Evolutionary conservation across 78 protist genomes (phyloP).

Genomic region (Acrasis kona): DNA sequence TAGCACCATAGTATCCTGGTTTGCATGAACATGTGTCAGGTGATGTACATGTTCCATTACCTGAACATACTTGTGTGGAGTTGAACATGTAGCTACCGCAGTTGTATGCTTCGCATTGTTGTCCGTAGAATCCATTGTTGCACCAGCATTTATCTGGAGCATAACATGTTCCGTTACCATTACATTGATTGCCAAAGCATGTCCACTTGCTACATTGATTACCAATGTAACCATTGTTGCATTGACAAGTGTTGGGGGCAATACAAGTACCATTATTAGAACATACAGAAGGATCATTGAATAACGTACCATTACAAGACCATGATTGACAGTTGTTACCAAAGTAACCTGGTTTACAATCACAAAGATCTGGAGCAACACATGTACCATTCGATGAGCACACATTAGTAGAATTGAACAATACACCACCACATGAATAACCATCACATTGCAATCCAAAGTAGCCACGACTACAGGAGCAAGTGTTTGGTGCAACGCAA

Average conservation of each 20-base stretch:
- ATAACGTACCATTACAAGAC: not conserved
- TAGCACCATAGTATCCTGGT: not conserved
- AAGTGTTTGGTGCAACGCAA: not conserved
- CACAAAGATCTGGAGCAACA: not conserved
- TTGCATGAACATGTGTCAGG: not conserved
- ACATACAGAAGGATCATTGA: not conserved
- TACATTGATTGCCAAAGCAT: not conserved
- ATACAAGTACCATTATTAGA: not conserved
- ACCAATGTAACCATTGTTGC: not conserved
- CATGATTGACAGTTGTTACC: not conserved
- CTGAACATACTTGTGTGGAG: not conserved
- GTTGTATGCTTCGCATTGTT: not conserved
- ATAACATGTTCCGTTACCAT: not conserved
- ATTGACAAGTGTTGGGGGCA: not conserved
- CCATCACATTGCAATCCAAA: not conserved
- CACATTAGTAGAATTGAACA: not conserved
- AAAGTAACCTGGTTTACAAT: not conserved
- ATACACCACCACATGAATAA: not conserved
- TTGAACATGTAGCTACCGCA: not conserved
- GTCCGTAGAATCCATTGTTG: not conserved
- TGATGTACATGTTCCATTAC: conserved; percentile 1
- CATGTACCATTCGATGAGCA: not conserved
- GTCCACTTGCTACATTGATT: not conserved
- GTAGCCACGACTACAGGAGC: not conserved
- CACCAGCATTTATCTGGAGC: not conserved